Conservation (phyloP, 73 alveolate species). For the Durusdinium trenchii region DNA sequence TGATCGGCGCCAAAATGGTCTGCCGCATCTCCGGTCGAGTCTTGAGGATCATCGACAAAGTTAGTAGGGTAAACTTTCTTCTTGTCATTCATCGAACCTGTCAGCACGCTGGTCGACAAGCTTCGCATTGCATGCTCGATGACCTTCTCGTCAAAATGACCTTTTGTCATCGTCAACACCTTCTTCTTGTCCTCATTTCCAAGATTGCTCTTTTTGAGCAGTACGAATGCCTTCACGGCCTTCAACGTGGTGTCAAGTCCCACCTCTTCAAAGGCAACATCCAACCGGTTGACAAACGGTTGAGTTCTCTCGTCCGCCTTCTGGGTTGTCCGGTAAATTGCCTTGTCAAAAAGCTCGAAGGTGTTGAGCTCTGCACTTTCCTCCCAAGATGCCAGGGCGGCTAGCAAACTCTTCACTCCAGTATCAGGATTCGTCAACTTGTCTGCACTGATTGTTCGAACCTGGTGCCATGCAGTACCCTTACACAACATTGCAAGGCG, state of each 20-base stretch:
- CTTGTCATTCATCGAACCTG: not conserved
- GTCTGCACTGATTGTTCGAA: not conserved
- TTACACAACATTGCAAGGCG: slow-evolving; percentile 14
- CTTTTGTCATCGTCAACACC: not conserved
- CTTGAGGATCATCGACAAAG: not conserved
- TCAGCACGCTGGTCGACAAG: not conserved
- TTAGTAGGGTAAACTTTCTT: too few species aligned
- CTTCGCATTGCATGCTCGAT: slow-evolving; percentile 31
- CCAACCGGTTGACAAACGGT: slow-evolving; percentile 8
- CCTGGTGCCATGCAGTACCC: slow-evolving; percentile 57
- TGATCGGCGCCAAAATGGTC: not conserved
- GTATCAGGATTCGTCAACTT: not conserved
- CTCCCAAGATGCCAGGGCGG: slow-evolving; percentile 26
- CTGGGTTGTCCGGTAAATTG: not conserved
- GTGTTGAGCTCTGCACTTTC: slow-evolving; percentile 13
- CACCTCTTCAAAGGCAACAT: not conserved
- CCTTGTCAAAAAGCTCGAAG: not conserved
- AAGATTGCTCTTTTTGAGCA: not conserved
- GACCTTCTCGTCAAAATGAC: not conserved
- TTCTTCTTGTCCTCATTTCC: not conserved
- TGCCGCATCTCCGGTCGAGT: not conserved
- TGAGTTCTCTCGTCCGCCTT: not conserved
- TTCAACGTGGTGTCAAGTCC: not conserved
- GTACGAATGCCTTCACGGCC: not conserved
- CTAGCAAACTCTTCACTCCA: not conserved